Conservation (phyloP, 2,329 filamentous ascomycete genomes). For the Tolypocladium sp. region DNA sequence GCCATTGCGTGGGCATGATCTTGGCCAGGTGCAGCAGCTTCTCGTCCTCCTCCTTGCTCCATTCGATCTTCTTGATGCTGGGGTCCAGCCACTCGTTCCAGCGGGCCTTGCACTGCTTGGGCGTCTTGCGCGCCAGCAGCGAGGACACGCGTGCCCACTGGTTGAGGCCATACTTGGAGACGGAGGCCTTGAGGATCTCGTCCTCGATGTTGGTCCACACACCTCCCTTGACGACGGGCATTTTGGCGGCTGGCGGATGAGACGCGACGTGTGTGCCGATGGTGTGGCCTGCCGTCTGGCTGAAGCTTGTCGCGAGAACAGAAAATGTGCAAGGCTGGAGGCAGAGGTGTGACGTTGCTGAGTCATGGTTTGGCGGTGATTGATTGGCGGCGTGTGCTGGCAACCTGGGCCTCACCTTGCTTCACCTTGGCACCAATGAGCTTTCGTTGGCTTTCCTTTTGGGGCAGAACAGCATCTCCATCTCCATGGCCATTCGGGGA, state of each 20-base stretch:
- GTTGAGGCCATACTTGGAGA: conserved; percentile 90
- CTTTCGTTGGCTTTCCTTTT: background rate
- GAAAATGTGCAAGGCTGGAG: conserved; percentile 18
- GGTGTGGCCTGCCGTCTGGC: background rate
- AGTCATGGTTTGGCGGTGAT: conserved; percentile 2
- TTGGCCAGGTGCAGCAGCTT: conserved; percentile 94
- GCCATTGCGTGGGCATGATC: conserved; percentile 98
- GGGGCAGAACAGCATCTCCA: background rate
- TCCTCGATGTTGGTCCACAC: conserved; percentile 77
- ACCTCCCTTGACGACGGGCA: conserved; percentile 67
- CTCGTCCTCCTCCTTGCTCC: conserved; percentile 98
- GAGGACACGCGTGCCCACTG: conserved; percentile 99
- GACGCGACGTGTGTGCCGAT: background rate
- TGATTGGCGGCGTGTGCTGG: background rate
- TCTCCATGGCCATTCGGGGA: too few relatives aligned
- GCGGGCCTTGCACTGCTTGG: conserved; percentile 97
- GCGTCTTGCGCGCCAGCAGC: conserved; percentile 89
- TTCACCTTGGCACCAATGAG: background rate
- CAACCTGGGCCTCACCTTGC: background rate
- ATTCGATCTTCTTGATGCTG: conserved; percentile 96
- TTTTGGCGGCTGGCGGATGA: conserved; percentile 25
- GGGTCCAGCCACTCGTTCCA: conserved; percentile 99
- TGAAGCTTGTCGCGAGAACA: conserved; percentile 2
- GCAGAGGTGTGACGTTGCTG: conserved; percentile 4
- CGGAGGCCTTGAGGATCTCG: conserved; percentile 92